phyloP scores from a whole-genome alignment of 2,329 filamentous ascomycete species.

The Didymella sp. region DNA sequence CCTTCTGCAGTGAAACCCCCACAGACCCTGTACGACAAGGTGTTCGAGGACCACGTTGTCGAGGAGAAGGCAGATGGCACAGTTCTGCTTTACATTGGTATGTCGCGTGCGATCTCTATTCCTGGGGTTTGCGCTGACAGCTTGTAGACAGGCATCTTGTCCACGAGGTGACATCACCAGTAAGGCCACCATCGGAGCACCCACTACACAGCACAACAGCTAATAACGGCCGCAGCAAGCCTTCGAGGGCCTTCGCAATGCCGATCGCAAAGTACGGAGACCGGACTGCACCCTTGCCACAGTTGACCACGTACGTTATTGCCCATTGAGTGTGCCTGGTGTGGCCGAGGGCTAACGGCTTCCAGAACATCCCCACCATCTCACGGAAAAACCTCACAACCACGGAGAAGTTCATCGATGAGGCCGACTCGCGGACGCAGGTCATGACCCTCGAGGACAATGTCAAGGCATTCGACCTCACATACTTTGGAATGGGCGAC shows the following conservation, averaged over 20 bases:
- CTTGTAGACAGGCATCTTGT: conserved; percentile 85
- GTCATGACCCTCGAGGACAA: conserved; percentile 97
- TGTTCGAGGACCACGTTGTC: conserved; percentile 92
- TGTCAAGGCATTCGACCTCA: conserved; percentile 93
- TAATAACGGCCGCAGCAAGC: conserved; percentile 71
- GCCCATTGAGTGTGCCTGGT: conserved; percentile 3
- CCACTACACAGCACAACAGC: neutral
- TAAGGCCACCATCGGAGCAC: conserved; percentile 55
- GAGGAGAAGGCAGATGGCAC: conserved; percentile 95
- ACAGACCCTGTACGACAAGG: conserved; percentile 96
- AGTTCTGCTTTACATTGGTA: conserved; percentile 90
- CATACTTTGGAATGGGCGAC: conserved; percentile 95
- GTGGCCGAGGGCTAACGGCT: conserved; percentile 21
- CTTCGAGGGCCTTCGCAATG: conserved; percentile 93
- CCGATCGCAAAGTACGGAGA: conserved; percentile 83
- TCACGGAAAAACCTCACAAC: conserved; percentile 93
- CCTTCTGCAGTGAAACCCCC: conserved; percentile 74
- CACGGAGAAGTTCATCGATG: conserved; percentile 90
- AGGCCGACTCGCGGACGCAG: conserved; percentile 91
- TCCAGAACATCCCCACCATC: conserved; percentile 88
- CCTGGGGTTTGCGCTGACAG: conserved; percentile 29
- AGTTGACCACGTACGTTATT: conserved; percentile 82
- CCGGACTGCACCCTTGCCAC: conserved; percentile 97
- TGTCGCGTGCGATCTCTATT: conserved; percentile 38
- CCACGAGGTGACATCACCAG: conserved; percentile 97